Conservation (phyloP, 208 protist species). For the Trypanosomatidae sp. region DNA sequence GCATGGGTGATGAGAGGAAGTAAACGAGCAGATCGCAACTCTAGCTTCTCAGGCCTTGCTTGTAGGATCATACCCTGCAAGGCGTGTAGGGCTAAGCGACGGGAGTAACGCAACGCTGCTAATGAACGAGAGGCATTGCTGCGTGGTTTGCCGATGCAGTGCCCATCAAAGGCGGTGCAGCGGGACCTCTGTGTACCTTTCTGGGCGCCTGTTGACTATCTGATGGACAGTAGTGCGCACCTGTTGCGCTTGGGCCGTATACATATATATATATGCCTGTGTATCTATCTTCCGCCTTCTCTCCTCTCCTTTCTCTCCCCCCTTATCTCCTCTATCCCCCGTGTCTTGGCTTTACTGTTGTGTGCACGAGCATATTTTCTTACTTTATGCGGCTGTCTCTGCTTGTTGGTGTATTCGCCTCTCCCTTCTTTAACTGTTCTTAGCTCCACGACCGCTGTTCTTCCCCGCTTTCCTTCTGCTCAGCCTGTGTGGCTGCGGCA, state of each 20-base stretch:
- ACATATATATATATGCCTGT: background rate
- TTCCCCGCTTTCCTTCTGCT: background rate
- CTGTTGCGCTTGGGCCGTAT: background rate
- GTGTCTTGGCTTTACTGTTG: background rate
- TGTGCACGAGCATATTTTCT: background rate
- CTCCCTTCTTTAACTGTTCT: background rate
- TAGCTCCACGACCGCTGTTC: background rate
- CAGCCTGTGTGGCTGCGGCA: background rate
- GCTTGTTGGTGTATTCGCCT: background rate
- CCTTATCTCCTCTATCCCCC: background rate
- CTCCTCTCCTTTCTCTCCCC: background rate
- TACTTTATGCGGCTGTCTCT: background rate
- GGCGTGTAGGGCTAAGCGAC: background rate
- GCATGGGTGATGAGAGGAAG: background rate
- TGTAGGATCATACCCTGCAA: background rate
- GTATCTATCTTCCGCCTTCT: no score
- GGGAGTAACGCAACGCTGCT: background rate
- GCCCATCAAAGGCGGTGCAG: background rate
- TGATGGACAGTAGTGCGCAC: background rate
- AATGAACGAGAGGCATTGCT: background rate
- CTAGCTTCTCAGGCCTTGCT: background rate
- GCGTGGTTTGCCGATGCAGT: background rate
- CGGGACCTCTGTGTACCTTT: background rate
- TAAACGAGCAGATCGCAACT: background rate
- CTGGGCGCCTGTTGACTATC: background rate